Conservation (phyloP, 805 yeast genomes). For the Hanseniaspora hatyaiensis region DNA sequence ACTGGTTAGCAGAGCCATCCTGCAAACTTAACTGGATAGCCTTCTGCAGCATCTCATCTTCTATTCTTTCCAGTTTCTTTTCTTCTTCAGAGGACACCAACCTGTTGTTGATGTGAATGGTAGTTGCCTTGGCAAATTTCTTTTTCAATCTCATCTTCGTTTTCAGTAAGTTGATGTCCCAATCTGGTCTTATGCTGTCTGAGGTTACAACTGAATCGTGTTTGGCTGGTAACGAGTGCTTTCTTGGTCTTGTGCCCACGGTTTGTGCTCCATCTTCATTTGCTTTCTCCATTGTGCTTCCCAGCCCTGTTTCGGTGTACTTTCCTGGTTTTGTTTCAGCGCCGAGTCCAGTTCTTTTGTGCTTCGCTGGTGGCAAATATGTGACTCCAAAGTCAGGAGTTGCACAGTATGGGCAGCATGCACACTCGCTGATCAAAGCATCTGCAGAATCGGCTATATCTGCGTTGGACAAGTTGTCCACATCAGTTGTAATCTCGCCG, state of each 20-base stretch:
- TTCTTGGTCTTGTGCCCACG: slow-evolving; percentile 23
- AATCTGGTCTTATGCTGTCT: slow-evolving; percentile 81
- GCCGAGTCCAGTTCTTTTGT: slow-evolving; percentile 48
- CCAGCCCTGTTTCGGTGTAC: neutral
- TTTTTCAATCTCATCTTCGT: slow-evolving; percentile 73
- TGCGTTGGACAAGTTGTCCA: slow-evolving; percentile 18
- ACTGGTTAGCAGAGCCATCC: too few species aligned
- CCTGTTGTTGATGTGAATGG: slow-evolving; percentile 78
- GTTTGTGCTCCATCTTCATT: slow-evolving; percentile 16
- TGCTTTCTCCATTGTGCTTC: slow-evolving; percentile 18
- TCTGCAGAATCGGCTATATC: slow-evolving; percentile 35
- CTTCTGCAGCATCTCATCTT: slow-evolving; percentile 73
- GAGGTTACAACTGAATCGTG: slow-evolving; percentile 64
- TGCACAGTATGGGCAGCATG: slow-evolving; percentile 89
- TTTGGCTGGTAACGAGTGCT: slow-evolving; percentile 52
- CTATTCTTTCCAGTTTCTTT: slow-evolving; percentile 33
- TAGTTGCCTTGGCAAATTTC: slow-evolving; percentile 86
- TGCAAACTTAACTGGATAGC: slow-evolving; percentile 64
- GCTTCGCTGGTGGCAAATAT: slow-evolving; percentile 53
- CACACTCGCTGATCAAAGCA: slow-evolving; percentile 69
- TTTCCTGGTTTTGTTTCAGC: slow-evolving; percentile 31
- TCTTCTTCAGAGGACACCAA: slow-evolving; percentile 35
- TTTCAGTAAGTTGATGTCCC: slow-evolving; percentile 63
- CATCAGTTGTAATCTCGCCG: slow-evolving; percentile 22
- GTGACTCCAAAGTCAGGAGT: slow-evolving; percentile 74